Conservation (phyloP, 2,329 filamentous ascomycete species). For the Cephalotrichum gorgonifer region DNA sequence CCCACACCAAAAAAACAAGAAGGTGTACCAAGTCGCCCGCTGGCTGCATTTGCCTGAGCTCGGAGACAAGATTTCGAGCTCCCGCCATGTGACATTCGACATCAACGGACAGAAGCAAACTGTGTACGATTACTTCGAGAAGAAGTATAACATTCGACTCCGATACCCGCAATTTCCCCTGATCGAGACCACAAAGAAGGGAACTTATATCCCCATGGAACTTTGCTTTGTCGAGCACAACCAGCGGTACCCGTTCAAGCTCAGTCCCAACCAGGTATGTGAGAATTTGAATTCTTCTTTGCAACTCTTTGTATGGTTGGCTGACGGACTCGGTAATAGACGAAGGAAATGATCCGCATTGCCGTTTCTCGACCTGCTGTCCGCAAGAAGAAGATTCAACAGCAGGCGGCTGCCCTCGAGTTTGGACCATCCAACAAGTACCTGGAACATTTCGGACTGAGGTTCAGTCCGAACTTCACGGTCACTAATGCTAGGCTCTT, state of each 20-base stretch:
- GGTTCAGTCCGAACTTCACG: slow-evolving; percentile 55
- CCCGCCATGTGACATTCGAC: slow-evolving; percentile 46
- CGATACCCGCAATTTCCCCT: slow-evolving; percentile 40
- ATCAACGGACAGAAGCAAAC: slow-evolving; percentile 32
- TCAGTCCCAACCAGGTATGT: slow-evolving; percentile 32
- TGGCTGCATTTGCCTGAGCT: slow-evolving; percentile 36
- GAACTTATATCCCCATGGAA: slow-evolving; percentile 49
- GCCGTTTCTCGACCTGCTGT: slow-evolving; percentile 67
- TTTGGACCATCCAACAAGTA: slow-evolving; percentile 64
- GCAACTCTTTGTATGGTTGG: background rate
- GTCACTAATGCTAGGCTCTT: slow-evolving; percentile 62
- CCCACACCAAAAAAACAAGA: slow-evolving; percentile 31
- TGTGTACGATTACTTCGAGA: slow-evolving; percentile 44
- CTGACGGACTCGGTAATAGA: slow-evolving; percentile 33
- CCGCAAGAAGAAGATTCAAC: slow-evolving; percentile 60
- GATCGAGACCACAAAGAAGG: slow-evolving; percentile 43
- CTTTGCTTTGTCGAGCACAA: slow-evolving; percentile 39
- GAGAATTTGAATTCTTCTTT: background rate
- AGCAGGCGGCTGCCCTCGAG: slow-evolving; percentile 40
- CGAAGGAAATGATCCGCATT: slow-evolving; percentile 82
- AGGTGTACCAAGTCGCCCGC: slow-evolving; percentile 40
- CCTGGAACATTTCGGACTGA: slow-evolving; percentile 62
- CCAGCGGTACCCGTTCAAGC: slow-evolving; percentile 54
- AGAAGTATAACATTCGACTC: slow-evolving; percentile 43
- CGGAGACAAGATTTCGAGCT: slow-evolving; percentile 33